These are phyloP conservation scores for Periconia sp. DNA, from an alignment of 2,329 filamentous ascomycete genomes.

Conservation along the genomic window DNA sequence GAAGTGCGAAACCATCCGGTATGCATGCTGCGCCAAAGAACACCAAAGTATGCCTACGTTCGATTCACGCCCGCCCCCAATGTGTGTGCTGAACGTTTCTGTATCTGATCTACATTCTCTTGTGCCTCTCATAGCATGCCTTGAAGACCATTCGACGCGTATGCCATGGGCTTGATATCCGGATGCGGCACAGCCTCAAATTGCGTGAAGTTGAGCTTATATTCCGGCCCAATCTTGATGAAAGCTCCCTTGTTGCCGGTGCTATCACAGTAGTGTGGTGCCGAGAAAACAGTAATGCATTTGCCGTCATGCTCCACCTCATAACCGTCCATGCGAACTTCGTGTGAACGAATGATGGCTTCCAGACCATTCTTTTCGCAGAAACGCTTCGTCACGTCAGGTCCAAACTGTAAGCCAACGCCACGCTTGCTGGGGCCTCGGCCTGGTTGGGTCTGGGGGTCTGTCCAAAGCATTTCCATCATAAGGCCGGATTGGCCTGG, in stretches of 20 bases:
- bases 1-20: background rate
- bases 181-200: constrained; percentile 98
- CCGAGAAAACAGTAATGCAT: constrained; percentile 99
- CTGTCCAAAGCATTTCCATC: constrained; percentile 99
- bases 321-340: constrained; percentile 99
- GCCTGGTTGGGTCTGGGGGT: constrained; percentile 83
- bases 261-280: constrained; percentile 94
- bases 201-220: constrained; percentile 88
- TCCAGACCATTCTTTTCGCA: constrained; percentile 94
- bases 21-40: background rate
- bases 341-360: constrained; percentile 94
- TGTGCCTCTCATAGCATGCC: constrained; percentile 63
- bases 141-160: constrained; percentile 80
- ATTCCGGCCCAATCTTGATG: constrained; percentile 91
- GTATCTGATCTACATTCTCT: background rate
- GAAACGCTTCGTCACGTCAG: constrained; percentile 93
- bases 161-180: constrained; percentile 90
- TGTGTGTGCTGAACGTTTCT: background rate
- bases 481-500: constrained; percentile 92
- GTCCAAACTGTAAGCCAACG: constrained; percentile 94
- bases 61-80: background rate
- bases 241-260: constrained; percentile 98
- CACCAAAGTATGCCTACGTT: background rate
- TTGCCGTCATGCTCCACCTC: constrained; percentile 94
- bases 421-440: constrained; percentile 94